Percentiles rank a stretch among this genome's conserved stretches.
Conservation (phyloP, 176 grass and related monocot species). For the Rhynchospora breviuscula region DNA sequence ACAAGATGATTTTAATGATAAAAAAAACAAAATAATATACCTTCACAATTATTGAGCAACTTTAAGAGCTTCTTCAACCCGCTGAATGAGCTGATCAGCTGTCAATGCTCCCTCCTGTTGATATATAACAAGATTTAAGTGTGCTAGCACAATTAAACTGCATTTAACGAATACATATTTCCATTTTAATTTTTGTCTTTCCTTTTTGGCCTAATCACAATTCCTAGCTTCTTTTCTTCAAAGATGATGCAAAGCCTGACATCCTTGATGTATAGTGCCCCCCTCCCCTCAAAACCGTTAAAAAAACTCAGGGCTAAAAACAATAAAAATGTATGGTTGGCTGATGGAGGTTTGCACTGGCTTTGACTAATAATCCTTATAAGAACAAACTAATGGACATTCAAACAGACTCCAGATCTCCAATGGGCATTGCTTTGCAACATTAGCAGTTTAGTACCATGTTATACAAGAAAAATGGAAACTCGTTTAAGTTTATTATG, state of each 20-base stretch:
- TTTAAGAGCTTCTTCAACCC: constrained; percentile 67
- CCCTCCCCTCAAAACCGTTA: background rate
- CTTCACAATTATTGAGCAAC: constrained; percentile 1
- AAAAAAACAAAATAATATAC: background rate
- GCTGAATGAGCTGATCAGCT: constrained; percentile 71
- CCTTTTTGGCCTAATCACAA: background rate
- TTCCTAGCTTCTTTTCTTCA: background rate
- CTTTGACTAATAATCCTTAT: background rate
- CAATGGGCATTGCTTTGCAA: background rate
- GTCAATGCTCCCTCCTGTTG: constrained; percentile 80
- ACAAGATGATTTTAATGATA: background rate
- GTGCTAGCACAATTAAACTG: background rate
- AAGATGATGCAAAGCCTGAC: background rate
- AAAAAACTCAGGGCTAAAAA: background rate
- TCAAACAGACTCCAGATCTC: background rate
- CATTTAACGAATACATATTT: background rate
- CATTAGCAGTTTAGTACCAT: constrained; percentile 7
- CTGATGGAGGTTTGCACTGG: background rate
- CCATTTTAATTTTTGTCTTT: background rate
- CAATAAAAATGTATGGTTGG: background rate
- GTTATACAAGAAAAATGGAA: background rate
- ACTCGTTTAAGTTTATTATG: background rate
- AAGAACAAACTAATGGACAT: background rate
- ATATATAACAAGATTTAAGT: constrained; percentile 1
- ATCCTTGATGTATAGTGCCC: background rate